Base-by-base conservation (phyloP, 495 filamentous ascomycete genomes). In the Xylaria venustula region DNA sequence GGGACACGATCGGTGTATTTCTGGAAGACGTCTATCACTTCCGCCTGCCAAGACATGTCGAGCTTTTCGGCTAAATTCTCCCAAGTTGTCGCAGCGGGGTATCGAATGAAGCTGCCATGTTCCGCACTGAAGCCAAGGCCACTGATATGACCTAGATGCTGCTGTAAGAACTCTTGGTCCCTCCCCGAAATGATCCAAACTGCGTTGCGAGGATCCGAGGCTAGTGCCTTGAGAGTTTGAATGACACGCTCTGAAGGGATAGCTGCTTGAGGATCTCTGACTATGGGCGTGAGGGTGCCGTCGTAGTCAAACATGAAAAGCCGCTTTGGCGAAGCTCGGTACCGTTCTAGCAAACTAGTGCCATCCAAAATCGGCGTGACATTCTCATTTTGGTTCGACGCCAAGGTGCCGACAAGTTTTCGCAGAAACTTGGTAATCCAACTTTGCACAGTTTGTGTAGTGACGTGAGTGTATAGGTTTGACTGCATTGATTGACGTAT, bases 271-370 rank as follows among this genome's bases (percentile, higher is more conserved):
- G 94, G 95, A 63, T 97, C 91, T 56, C 87, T 85, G 25, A 98
- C 93, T 64, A 98, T 97, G 1, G 92, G 91, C 0, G 95, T 97
- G n/a, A 98, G 84, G 0, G 94, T 98, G 48, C 94, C 94, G 73
- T 98, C 94, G 68, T 98, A 98, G 78, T 98, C 94, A 66, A 97
- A 96, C 88, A 98, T 92, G 74, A 98, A 95, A 2, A 98, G 77
- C 30, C 93, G 86, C 74, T 87, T 88, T 42, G 74, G 74, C 17
- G 90, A 84, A 46, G 83, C 78, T 61, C 85, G 83, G 69, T 95
- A 97, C 61, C 86, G 86, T 52, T 78, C 81, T 41, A 93, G 73
- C 55, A 96, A 71, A 64, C 83, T 77, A 15, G 84, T 77, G 20
- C 84, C 84, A 73, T 97, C 91, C 17, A 97, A 84, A 1, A 88